Base-by-base conservation (phyloP, 1,139 yeast species). In the Debaryomyces robertsiae region DNA sequence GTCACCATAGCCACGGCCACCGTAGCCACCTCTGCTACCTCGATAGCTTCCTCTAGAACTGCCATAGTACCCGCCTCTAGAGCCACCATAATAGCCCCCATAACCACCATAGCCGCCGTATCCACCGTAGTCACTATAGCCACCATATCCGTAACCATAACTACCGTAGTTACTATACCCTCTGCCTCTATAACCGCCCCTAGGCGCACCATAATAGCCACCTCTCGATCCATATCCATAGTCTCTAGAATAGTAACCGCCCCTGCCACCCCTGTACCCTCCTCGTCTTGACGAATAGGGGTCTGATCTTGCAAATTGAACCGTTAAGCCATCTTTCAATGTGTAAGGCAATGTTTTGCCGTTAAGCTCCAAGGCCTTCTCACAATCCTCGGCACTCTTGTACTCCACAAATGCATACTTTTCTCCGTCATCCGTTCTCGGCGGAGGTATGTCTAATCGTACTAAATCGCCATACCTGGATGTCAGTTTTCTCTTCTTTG, bases 341-440 rank as follows among this genome's bases (percentile, higher is more conserved):
- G 70, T 63, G 64, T 53, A 76, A 35, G 59, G 76, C 50, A 61
- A 68, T 42, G 48, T 57, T 56, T 74, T 73, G 17, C 75, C 75
- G 48, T 78, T 75, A 52, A 80, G 61, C 39, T 73, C 75, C 36
- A 82, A 58, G 10, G 88, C 87, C 39, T 73, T 73, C 52, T 80
- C 83, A 50, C 87, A 82, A 54, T 81, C 84, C 46, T 78, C 78
- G 14, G 67, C 59, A 43, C 71, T 76, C 53, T 78, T 77, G 55
- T 74, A 84, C 55, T 83, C 88, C 25, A 84, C 88, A 61, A 83
- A 84, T n/a, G 89, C 90, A 53, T 74, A 83, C 50, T 82, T 82
- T 51, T 79, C 73, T 35, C 84, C 82, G 46, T 78, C 82, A 43
- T 77, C 77, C 22, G 78, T 70, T 60, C 83, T 75, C 43, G 88